These are phyloP conservation scores for Priceomyces carsonii DNA, from an alignment of 805 yeast genomes.

Conservation along the genomic window DNA sequence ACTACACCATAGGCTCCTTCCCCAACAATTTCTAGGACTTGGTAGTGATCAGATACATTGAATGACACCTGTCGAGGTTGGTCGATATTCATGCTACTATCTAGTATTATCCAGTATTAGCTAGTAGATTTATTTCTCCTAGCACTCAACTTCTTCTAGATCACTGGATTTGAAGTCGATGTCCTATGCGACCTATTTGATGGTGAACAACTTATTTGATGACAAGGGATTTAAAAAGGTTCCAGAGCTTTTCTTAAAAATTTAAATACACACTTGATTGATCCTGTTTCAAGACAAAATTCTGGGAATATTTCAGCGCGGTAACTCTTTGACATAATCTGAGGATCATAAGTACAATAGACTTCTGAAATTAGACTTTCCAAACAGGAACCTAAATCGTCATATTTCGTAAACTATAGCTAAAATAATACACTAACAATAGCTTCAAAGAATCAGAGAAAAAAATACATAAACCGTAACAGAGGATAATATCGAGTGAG, in stretches of 20 bases:
- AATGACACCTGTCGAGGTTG: conserved; percentile 48
- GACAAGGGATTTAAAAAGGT: no score
- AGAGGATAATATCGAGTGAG: neutral
- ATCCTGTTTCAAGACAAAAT: conserved; percentile 1
- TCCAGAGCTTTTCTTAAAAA: no score
- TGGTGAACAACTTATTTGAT: no score
- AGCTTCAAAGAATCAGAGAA: neutral
- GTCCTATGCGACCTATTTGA: no score
- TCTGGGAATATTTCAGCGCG: neutral
- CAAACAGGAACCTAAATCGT: neutral
- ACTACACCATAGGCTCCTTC: conserved; percentile 98
- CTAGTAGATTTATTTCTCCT: no score
- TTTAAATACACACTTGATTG: no score
- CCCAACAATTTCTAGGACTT: conserved; percentile 81
- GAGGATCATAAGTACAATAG: neutral
- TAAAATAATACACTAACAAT: conserved; percentile 2
- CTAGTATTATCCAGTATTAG: no score
- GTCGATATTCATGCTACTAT: conserved; percentile 7
- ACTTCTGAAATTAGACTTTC: neutral
- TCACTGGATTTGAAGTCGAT: no score
- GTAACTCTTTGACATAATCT: neutral
- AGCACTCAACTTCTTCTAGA: no score
- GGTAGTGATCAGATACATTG: conserved; percentile 85
- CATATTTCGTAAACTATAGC: neutral
- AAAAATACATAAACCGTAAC: neutral